phyloP scores from a whole-genome alignment of 2,329 filamentous ascomycete species.

The Coniochaeta sp. region DNA sequence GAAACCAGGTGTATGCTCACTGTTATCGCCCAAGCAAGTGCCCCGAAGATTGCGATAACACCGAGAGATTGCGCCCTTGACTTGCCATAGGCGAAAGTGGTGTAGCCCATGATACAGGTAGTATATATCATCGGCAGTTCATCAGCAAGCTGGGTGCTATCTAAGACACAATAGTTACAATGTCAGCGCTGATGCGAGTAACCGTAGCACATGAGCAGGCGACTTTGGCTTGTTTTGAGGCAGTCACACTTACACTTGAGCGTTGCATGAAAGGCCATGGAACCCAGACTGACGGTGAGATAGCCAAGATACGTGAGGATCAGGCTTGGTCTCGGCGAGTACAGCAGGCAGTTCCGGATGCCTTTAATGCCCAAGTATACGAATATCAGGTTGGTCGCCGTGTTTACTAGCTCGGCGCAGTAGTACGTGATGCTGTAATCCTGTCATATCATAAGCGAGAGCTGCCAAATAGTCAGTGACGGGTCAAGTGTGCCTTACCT shows the following conservation, averaged over 20 bases:
- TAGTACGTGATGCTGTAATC: constrained; percentile 29
- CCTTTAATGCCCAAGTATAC: constrained; percentile 71
- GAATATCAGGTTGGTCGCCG: constrained; percentile 76
- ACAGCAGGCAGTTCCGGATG: constrained; percentile 60
- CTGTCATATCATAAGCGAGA: constrained; percentile 10
- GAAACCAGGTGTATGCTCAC: constrained; percentile 34
- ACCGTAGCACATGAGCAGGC: neutral
- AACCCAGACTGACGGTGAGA: constrained; percentile 45
- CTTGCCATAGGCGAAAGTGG: constrained; percentile 66
- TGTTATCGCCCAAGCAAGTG: constrained; percentile 59
- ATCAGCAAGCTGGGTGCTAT: constrained; percentile 53
- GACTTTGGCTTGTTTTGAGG: too few species aligned
- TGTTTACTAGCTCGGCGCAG: constrained; percentile 39
- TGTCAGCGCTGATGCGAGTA: neutral
- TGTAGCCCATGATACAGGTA: constrained; percentile 49
- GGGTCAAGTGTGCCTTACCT: constrained; percentile 16
- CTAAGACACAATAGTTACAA: constrained; percentile 21
- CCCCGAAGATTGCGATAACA: constrained; percentile 41
- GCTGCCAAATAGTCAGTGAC: neutral
- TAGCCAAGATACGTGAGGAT: constrained; percentile 52
- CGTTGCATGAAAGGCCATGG: constrained; percentile 48
- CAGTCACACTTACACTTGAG: constrained; percentile 38
- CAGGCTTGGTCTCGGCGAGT: constrained; percentile 72
- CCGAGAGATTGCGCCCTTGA: constrained; percentile 30
- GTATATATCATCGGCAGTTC: constrained; percentile 55